Conservation (phyloP, 75 land plant genomes). For the Gnetum montanum region DNA sequence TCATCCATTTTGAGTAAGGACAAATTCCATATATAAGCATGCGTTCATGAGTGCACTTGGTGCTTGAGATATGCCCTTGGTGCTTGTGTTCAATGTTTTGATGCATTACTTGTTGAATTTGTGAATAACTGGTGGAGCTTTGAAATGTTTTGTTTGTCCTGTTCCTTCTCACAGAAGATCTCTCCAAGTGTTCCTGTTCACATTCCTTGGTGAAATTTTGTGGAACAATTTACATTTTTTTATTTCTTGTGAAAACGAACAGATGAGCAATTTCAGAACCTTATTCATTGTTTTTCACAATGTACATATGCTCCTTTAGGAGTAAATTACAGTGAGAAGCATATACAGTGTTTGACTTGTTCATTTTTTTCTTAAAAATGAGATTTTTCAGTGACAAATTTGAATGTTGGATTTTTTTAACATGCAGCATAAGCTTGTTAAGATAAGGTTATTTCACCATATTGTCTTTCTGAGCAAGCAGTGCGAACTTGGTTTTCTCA, state of each 20-base stretch:
- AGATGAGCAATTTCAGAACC: not conserved
- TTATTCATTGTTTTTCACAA: not conserved
- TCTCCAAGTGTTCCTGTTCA: not conserved
- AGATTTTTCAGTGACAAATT: too few species aligned
- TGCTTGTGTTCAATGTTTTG: not conserved
- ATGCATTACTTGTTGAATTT: not conserved
- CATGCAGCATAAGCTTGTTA: too few species aligned
- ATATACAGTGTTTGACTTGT: too few species aligned
- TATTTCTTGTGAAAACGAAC: not conserved
- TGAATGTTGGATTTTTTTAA: too few species aligned
- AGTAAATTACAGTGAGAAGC: too few species aligned
- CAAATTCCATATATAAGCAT: not conserved
- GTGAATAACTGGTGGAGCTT: not conserved
- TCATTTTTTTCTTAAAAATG: too few species aligned
- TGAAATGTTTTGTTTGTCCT: not conserved
- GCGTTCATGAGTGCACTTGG: not conserved
- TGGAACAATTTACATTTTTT: not conserved
- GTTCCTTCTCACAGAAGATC: not conserved
- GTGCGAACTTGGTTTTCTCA: too few species aligned
- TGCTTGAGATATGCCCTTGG: not conserved
- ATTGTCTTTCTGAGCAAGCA: too few species aligned
- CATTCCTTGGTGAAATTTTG: slow-evolving; percentile 4
- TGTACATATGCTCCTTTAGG: not conserved
- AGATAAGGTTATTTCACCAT: too few species aligned
- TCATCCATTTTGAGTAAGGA: not conserved